Evolutionary conservation across 2,329 filamentous ascomycete genomes (phyloP).

Genomic region (Epichloe bromicola): DNA sequence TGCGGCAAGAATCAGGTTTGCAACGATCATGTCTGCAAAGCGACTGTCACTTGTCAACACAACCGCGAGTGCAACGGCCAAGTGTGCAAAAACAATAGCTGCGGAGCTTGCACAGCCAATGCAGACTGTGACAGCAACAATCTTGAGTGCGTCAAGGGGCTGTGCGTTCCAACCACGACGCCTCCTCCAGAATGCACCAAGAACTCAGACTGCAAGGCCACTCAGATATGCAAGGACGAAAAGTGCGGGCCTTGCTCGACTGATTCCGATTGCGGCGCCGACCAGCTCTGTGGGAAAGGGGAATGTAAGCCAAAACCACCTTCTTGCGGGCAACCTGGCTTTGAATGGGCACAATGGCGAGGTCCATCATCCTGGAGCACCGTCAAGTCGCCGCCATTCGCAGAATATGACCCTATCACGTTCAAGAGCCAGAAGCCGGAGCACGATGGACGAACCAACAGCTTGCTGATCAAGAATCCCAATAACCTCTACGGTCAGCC

Average conservation of each 20-base stretch:
- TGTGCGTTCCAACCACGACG: slow-evolving; percentile 2
- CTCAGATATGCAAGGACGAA: slow-evolving; percentile 5
- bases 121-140: slow-evolving; percentile 1
- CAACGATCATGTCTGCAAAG: slow-evolving; percentile 2
- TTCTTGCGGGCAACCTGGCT: slow-evolving; percentile 7
- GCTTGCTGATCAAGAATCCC: slow-evolving; percentile 4
- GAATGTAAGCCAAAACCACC: slow-evolving; percentile 6
- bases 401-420: slow-evolving; percentile 5
- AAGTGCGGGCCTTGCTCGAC: slow-evolving; percentile 6
- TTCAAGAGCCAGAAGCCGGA: slow-evolving; percentile 5
- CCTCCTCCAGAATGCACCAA: slow-evolving; percentile 6
- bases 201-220: slow-evolving; percentile 6
- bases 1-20: slow-evolving; percentile 4
- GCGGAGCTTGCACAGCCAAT: slow-evolving; percentile 3
- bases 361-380: slow-evolving; percentile 5
- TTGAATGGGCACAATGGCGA: slow-evolving; percentile 8
- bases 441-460: slow-evolving; percentile 6
- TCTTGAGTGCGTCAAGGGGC: slow-evolving; percentile 4
- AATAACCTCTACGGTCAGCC: slow-evolving; percentile 4
- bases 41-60: slow-evolving; percentile 2
- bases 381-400: slow-evolving; percentile 8
- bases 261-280: slow-evolving; percentile 3
- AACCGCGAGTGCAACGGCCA: slow-evolving; percentile 6
- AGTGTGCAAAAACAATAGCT: slow-evolving; percentile 4
- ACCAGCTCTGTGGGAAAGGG: slow-evolving; percentile 4